These are phyloP conservation scores for Mitragyna speciosa DNA, from an alignment of 257 asterid genomes.

Conservation along the genomic window DNA sequence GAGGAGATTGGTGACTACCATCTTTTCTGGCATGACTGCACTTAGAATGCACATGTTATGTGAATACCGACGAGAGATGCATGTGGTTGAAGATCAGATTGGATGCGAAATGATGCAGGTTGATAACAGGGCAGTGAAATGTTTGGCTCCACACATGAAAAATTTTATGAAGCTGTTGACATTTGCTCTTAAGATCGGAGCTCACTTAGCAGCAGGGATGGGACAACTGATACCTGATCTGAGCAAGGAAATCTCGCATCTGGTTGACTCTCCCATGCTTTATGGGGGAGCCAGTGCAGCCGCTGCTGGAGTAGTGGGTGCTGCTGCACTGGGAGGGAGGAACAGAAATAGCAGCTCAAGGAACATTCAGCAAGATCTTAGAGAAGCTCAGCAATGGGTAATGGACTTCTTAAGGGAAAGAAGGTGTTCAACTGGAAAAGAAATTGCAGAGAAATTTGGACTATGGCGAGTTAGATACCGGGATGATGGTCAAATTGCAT, in stretches of 20 bases:
- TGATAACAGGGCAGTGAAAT: constrained; percentile 63
- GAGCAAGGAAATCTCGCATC: constrained; percentile 71
- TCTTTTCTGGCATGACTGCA: constrained; percentile 75
- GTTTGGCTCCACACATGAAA: constrained; percentile 67
- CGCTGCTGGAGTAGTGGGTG: constrained; percentile 62
- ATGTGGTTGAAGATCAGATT: constrained; percentile 75
- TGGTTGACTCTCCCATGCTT: constrained; percentile 54
- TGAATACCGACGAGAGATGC: constrained; percentile 74
- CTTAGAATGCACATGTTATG: constrained; percentile 78
- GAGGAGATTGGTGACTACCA: constrained; percentile 65
- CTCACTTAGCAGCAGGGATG: constrained; percentile 90
- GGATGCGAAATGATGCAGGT: constrained; percentile 86
- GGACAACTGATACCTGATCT: constrained; percentile 91
- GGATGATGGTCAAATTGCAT: constrained; percentile 80
- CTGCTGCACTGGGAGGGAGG: constrained; percentile 51
- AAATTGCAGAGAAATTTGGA: constrained; percentile 78
- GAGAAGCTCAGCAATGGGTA: constrained; percentile 82
- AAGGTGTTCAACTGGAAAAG: constrained; percentile 65
- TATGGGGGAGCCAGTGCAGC: constrained; percentile 73
- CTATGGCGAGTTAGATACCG: constrained; percentile 68
- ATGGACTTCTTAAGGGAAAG: constrained; percentile 66
- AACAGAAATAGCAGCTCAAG: constrained; percentile 46
- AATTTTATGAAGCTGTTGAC: constrained; percentile 76
- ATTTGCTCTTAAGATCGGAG: constrained; percentile 87
- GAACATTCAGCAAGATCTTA: constrained; percentile 54